These are phyloP conservation scores for Yarrowia sp. DNA, from an alignment of 805 yeast species.

Conservation along the genomic window DNA sequence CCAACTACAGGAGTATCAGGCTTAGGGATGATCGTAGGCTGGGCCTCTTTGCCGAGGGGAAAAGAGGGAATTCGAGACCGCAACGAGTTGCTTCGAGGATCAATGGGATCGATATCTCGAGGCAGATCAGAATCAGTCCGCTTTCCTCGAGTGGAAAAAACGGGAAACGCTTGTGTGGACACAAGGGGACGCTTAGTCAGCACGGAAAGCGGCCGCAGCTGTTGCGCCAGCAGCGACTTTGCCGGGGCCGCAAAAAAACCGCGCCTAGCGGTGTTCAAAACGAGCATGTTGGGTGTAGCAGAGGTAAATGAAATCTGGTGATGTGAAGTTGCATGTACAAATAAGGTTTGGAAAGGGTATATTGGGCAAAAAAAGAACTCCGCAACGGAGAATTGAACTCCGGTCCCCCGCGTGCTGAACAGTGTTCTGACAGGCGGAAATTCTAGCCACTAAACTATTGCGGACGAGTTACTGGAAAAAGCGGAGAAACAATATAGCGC, in stretches of 20 bases:
- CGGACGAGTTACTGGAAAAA: background rate
- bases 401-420: slow-evolving; percentile 38
- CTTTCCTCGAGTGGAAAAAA: slow-evolving; percentile 2
- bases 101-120: slow-evolving; percentile 29
- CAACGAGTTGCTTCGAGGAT: slow-evolving; percentile 36
- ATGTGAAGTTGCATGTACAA: too few relatives aligned
- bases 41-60: slow-evolving; percentile 67
- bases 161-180: background rate
- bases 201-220: background rate
- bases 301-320: background rate
- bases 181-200: slow-evolving; percentile 1
- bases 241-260: background rate
- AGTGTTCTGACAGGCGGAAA: slow-evolving; percentile 50
- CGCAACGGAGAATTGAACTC: slow-evolving; percentile 38
- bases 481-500: too few relatives aligned
- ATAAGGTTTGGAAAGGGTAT: too few relatives aligned
- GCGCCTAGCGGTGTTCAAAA: slow-evolving; percentile 28
- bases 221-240: slow-evolving; percentile 8
- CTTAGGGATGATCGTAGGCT: slow-evolving; percentile 72
- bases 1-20: slow-evolving; percentile 81
- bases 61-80: slow-evolving; percentile 69
- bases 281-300: slow-evolving; percentile 15
- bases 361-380: slow-evolving; percentile 10
- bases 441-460: slow-evolving; percentile 53
- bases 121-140: slow-evolving; percentile 20